Percentiles rank a stretch among this genome's conserved stretches.
These are phyloP conservation scores for Tricladium varicosporioides DNA, from an alignment of 2,329 filamentous ascomycete species.

Conservation along the genomic window DNA sequence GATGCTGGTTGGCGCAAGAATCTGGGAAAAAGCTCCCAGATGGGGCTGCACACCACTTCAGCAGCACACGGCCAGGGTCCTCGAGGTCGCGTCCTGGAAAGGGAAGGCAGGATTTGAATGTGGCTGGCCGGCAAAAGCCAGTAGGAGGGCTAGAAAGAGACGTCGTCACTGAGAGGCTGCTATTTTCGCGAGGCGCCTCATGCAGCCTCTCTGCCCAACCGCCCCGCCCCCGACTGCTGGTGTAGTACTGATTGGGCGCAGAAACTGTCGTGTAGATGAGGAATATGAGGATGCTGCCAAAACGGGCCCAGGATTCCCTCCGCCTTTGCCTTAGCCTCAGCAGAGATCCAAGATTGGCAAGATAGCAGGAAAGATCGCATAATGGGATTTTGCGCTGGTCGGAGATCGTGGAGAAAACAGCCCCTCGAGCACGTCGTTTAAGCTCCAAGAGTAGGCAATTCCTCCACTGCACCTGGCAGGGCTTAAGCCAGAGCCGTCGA, in stretches of 20 bases:
- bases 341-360: slow-evolving; percentile 1
- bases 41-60: slow-evolving; percentile 17
- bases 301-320: slow-evolving; percentile 14
- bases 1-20: slow-evolving; percentile 2
- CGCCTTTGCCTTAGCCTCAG: slow-evolving; percentile 11
- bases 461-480: not conserved
- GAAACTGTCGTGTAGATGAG: slow-evolving; percentile 9
- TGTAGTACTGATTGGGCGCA: slow-evolving; percentile 18
- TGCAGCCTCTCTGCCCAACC: slow-evolving; percentile 28
- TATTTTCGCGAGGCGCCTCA: slow-evolving; percentile 36
- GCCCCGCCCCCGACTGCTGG: slow-evolving; percentile 24
- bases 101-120: slow-evolving; percentile 14
- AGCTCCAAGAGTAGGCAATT: too few relatives aligned
- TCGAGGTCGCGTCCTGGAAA: slow-evolving; percentile 8
- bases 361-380: not conserved
- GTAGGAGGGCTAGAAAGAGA: slow-evolving; percentile 15
- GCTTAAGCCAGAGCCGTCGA: not conserved
- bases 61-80: slow-evolving; percentile 15
- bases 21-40: not conserved
- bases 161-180: slow-evolving; percentile 11
- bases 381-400: not conserved
- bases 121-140: slow-evolving; percentile 19
- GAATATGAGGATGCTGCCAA: slow-evolving; percentile 12
- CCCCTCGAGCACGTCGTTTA: too few relatives aligned
- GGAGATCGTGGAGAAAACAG: too few relatives aligned